Evolutionary conservation across 2,329 filamentous ascomycete species (phyloP), one percentile per base, ranked within the genome.

Genomic region (Diaporthe destruens): DNA sequence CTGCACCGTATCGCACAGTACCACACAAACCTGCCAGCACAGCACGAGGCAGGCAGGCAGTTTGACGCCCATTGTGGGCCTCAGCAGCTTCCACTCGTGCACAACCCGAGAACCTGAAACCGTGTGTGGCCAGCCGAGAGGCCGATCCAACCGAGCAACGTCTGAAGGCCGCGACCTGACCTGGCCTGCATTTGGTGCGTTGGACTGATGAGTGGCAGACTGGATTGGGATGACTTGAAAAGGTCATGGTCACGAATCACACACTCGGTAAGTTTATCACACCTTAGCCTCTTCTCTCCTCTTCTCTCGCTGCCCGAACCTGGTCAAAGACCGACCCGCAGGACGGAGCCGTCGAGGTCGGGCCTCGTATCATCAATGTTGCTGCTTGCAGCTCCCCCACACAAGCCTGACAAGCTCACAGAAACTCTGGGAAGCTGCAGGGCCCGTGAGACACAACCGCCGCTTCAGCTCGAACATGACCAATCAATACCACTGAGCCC

Each of bases 381-480:
- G 44, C 44, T 65, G 36, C 44, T 47, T 47, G 44, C 53, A 23
- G 25, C 25, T n/a, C 44, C 44, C 44, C 44, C 44, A 47, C 18
- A 44, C 49, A 54, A 68, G 34, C 66, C 44, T 20, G 11, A 44
- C 49, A 54, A 68, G 34, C 66, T 36, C 18, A 55, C 23, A 55
- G 29, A 36, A n/a, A 18, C n/a, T 29, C 53, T 36, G 53, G 54
- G 36, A n/a, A 69, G 34, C 65, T 69, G 65, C 65, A 69, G 51
- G 65, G 49, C 34, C 53, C 16, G 32, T 25, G 54, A 61, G 54
- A 59, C 68, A 59, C 39, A 42, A 42, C 61, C 6, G 51, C 61
- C 47, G 47, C 61, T 66, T 66, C 61, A 66, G 47, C 61, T 66
- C 47, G 47, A 65, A 71, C 69, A 44, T 55, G 55, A 55, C 69